Evolutionary conservation across 2,329 filamentous ascomycete genomes (phyloP), one percentile per base, ranked within the genome.

Genomic region (Pseudocercospora vitis): DNA sequence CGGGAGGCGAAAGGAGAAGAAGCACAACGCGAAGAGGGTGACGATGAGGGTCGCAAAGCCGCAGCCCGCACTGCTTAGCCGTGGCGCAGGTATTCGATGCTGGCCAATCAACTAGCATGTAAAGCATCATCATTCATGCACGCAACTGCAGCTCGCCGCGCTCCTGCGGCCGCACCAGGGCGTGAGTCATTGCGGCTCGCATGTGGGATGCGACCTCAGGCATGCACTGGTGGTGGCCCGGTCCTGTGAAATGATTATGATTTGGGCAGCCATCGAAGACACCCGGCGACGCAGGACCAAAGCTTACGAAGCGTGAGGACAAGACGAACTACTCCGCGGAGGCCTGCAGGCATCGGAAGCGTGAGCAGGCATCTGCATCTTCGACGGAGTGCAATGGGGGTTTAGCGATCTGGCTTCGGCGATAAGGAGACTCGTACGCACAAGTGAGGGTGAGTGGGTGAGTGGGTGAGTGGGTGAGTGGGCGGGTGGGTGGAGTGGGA

Each of bases 111-210:
- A 44, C 31, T 50, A 53, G 24, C 42, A 26, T 31, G 48, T 32
- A 48, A 31, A 51, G 39, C 52, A 53, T 40, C 52, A 49, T 57
- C 56, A 51, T 53, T 49, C 44, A 50, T 55, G 52, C 55, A 57
- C 50, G 56, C 19, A 54, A 57, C 55, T 53, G 54, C 56, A 52
- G 53, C 50, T 53, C 37, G 47, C 56, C 52, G 19, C 53, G 55
- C 33, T 55, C 47, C 46, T 47, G 42, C 33, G 35, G 16, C 31
- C 44, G 26, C 44, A 45, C 48, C 50, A 48, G 44, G 35, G 24
- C 47, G 23, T 58, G 56, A 58, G 45, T 55, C 56, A 53, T 58
- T 35, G 46, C 29, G 16, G 42, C 32, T 50, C 47, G 46, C 56
- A 58, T 50, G 46, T 53, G 52, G 37, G 42, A 51, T 47, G 26